Percentiles rank a stretch among this genome's conserved stretches.
Conservation (phyloP, 2,329 filamentous ascomycete species). For the Elsinoe batatas region DNA sequence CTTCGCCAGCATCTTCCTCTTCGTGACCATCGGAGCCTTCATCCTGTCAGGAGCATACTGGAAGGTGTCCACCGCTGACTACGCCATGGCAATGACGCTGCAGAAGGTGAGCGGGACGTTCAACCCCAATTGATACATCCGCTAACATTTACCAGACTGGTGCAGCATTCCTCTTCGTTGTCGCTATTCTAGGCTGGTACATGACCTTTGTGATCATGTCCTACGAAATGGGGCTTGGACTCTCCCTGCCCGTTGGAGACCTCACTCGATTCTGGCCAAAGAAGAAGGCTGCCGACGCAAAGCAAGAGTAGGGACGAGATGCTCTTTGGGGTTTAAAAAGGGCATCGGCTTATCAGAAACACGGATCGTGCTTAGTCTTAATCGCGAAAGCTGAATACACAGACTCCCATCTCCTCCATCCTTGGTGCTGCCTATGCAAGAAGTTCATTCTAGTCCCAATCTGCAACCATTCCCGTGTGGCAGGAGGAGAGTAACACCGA, state of each 20-base stretch:
- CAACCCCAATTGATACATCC: not conserved
- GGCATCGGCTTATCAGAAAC: too few species aligned
- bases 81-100: constrained; percentile 32
- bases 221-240: constrained; percentile 42
- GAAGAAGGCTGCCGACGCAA: constrained; percentile 1
- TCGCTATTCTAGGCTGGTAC: constrained; percentile 42
- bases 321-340: too few species aligned
- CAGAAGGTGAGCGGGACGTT: constrained; percentile 34
- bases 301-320: not conserved
- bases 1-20: constrained; percentile 41
- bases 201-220: constrained; percentile 46
- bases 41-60: constrained; percentile 42
- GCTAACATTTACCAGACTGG: constrained; percentile 23
- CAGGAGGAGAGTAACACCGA: too few species aligned
- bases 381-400: too few species aligned
- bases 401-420: too few species aligned
- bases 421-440: too few species aligned
- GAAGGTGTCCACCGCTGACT: constrained; percentile 37
- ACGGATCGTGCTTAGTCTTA: too few species aligned
- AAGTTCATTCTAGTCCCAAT: too few species aligned
- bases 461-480: too few species aligned
- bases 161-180: constrained; percentile 35
- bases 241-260: constrained; percentile 43
- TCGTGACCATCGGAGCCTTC: constrained; percentile 38
- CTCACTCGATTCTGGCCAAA: constrained; percentile 40